Percentiles rank a stretch among this genome's conserved stretches.
phyloP scores from a whole-genome alignment of 768 basidiomycete species.

The Mycena haematopus region DNA sequence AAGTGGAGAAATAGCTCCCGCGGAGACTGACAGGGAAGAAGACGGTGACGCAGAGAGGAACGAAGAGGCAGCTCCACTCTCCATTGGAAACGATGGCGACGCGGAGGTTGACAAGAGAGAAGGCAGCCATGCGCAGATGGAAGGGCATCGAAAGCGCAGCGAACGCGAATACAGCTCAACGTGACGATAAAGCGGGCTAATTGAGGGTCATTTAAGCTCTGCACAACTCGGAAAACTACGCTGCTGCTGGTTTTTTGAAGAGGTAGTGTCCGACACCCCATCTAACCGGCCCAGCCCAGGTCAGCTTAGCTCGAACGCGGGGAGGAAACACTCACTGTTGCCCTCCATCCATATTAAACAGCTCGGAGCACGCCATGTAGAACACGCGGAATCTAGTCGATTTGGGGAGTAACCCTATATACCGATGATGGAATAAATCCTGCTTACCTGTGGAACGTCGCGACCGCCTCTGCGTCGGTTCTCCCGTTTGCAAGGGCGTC shows the following conservation, averaged over 20 bases:
- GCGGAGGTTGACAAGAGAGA: background rate
- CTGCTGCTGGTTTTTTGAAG: slow-evolving; percentile 41
- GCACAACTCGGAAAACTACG: background rate
- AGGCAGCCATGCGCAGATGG: background rate
- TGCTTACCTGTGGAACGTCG: slow-evolving; percentile 59
- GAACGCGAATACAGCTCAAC: background rate
- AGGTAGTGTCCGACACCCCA: slow-evolving; percentile 66
- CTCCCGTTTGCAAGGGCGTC: slow-evolving; percentile 56
- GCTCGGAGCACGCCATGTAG: slow-evolving; percentile 73
- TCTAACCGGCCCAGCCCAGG: slow-evolving; percentile 38
- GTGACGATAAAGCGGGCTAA: background rate
- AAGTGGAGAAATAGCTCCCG: background rate
- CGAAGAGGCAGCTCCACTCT: too few species aligned
- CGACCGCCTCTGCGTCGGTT: slow-evolving; percentile 56
- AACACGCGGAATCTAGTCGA: slow-evolving; percentile 65
- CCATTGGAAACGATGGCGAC: background rate
- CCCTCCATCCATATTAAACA: slow-evolving; percentile 66
- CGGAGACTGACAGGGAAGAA: background rate
- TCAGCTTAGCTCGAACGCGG: slow-evolving; percentile 11
- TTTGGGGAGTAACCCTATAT: too few species aligned
- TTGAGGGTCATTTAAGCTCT: too few species aligned
- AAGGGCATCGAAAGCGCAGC: too few species aligned
- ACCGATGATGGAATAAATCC: background rate
- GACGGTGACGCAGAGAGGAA: background rate
- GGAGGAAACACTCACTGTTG: slow-evolving; percentile 57